phyloP scores from a whole-genome alignment of 2,329 filamentous ascomycete species.

The Fusarium heterosporum region DNA sequence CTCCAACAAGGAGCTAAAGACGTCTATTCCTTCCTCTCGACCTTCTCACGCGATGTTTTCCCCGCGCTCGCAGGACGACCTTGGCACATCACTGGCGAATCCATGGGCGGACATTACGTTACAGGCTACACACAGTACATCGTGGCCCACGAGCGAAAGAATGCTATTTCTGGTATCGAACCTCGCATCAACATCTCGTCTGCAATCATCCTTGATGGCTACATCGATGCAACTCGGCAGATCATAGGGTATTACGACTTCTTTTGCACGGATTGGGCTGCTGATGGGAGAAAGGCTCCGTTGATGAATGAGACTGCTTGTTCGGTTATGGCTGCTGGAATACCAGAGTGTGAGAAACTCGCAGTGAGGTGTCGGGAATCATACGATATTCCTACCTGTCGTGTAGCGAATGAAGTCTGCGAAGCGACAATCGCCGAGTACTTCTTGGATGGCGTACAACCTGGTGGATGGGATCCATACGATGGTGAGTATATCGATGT shows the following conservation, averaged over 20 bases:
- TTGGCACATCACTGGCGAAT: constrained; percentile 37
- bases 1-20: constrained; percentile 29
- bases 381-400: constrained; percentile 18
- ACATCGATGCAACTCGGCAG: constrained; percentile 32
- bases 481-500: constrained; percentile 2
- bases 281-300: constrained; percentile 12
- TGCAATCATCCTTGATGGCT: constrained; percentile 31
- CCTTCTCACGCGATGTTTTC: constrained; percentile 21
- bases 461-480: constrained; percentile 34
- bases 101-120: constrained; percentile 39
- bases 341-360: constrained; percentile 25
- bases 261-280: constrained; percentile 30
- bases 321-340: constrained; percentile 19
- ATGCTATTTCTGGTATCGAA: neutral
- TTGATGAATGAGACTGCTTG: constrained; percentile 27
- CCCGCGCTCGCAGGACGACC: constrained; percentile 20
- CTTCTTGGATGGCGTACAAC: constrained; percentile 6
- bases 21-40: constrained; percentile 21
- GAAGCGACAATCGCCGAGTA: constrained; percentile 17
- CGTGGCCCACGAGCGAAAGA: constrained; percentile 7
- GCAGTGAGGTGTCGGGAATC: neutral
- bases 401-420: constrained; percentile 24
- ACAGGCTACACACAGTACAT: constrained; percentile 32
- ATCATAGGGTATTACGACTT: constrained; percentile 29
- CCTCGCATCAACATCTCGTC: constrained; percentile 13